These are phyloP conservation scores for Fusarium brevicatenulatum DNA, from an alignment of 2,329 filamentous ascomycete species.

Conservation along the genomic window DNA sequence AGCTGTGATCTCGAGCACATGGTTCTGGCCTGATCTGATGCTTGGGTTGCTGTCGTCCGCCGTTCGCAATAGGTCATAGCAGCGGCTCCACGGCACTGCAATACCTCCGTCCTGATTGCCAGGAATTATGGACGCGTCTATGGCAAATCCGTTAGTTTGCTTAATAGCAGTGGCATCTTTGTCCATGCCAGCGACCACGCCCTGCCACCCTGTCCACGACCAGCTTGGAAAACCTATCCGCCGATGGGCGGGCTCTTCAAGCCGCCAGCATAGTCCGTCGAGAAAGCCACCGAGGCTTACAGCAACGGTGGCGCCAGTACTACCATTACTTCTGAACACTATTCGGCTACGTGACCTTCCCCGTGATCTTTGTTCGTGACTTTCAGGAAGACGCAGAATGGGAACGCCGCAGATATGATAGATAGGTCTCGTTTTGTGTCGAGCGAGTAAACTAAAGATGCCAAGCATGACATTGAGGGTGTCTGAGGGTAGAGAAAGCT, in stretches of 20 bases:
- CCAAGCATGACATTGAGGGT: not conserved
- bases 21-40: not conserved
- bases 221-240: rapidly evolving
- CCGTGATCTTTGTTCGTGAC: too few species aligned
- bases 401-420: not conserved
- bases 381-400: not conserved
- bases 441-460: not conserved
- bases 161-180: rapidly evolving
- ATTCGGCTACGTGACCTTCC: too few species aligned
- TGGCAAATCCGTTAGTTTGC: not conserved
- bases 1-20: not conserved
- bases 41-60: not conserved
- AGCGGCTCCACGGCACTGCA: not conserved
- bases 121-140: not conserved
- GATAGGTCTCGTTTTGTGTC: not conserved
- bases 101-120: not conserved
- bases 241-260: not conserved
- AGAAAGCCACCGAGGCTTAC: not conserved
- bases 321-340: too few species aligned
- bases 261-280: not conserved
- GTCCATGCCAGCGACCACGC: rapidly evolving
- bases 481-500: not conserved
- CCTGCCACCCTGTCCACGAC: not conserved
- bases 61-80: not conserved
- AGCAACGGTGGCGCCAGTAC: rapidly evolving